Evolutionary conservation across 2,329 filamentous ascomycete species (phyloP).

Genomic region (Didymella pinodella): DNA sequence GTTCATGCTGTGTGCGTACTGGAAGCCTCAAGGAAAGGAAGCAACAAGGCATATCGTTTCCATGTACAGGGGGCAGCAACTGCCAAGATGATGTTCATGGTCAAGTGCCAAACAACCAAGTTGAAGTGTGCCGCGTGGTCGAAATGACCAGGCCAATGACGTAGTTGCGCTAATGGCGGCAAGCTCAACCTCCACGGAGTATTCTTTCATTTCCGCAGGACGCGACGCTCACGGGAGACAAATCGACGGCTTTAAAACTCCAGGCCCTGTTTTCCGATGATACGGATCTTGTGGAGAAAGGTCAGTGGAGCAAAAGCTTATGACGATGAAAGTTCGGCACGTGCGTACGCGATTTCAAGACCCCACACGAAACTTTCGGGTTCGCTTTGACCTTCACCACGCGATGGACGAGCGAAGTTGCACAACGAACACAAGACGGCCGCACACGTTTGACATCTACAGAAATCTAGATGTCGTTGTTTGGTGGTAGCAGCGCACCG

Average conservation of each 20-base stretch:
- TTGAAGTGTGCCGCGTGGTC: slow-evolving; percentile 14
- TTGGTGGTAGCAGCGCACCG: slow-evolving; percentile 40
- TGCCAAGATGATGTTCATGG: slow-evolving; percentile 2
- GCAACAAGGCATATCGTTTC: slow-evolving; percentile 4
- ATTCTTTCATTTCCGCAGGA: neutral
- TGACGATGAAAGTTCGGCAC: slow-evolving; percentile 5
- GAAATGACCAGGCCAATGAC: slow-evolving; percentile 16
- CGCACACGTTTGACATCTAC: slow-evolving; percentile 24
- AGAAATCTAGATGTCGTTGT: slow-evolving; percentile 49
- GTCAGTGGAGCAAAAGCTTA: slow-evolving; percentile 12
- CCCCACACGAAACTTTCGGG: slow-evolving; percentile 12
- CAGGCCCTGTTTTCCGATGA: slow-evolving; percentile 6
- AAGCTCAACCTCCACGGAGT: slow-evolving; percentile 4
- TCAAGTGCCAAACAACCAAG: slow-evolving; percentile 17
- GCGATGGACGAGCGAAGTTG: slow-evolving; percentile 10
- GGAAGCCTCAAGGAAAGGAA: neutral
- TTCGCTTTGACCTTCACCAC: slow-evolving; percentile 2
- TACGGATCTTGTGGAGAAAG: neutral
- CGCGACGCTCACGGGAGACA: neutral
- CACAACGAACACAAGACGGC: slow-evolving; percentile 3
- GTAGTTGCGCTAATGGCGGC: slow-evolving; percentile 20
- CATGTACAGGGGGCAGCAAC: neutral
- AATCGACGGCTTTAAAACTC: neutral
- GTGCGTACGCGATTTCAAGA: slow-evolving; percentile 18
- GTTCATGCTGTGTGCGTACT: slow-evolving; percentile 35